Evolutionary conservation across 2,329 filamentous ascomycete species (phyloP), one percentile per base, ranked within the genome.

Genomic region (Arachnopeziza araneosa): DNA sequence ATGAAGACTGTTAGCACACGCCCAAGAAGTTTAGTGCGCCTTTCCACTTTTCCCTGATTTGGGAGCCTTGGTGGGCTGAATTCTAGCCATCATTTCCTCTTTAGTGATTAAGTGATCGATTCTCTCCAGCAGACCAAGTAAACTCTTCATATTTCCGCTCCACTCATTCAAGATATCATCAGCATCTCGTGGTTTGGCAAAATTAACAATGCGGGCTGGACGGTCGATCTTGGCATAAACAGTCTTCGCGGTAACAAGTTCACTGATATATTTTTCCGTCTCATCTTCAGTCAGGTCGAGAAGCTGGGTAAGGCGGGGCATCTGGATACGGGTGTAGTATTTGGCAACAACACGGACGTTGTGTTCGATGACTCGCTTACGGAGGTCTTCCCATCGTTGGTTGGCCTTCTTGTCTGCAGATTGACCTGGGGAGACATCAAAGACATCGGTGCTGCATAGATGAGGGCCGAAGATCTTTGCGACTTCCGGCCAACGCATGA

Each of bases 1-100:
- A 56, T 26, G n/a, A 62, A 62, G 55, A 58, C 55, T 63, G 60
- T 58, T 64, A 63, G 54, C 36, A 44, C 36, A 44, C 6, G 17
- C 55, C 64, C 52, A 63, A 50, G 10, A 50, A 56, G 12, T 14
- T 61, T 67, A 68, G 67, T 75, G 71, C 24, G 67, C 69, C 63
- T 74, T 72, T 61, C 73, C 74, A 55, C 76, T 77, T 63, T 72
- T 69, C n/a, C 63, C 61, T 17, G 63, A 60, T 62, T 71, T 72
- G 17, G 68, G 52, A 54, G 63, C 51, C 58, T 71, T 70, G 6
- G 65, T 80, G 6, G 91, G 91, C 75, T 95, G 88, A 70, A 99
- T 98, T 61, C 93, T 84, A 50, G 95, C 95, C 95, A 99, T 99
- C 95, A 99, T 99, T 82, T 99, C 95, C 78, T 99, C 95, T 82